Evolutionary conservation across 164 flowering plant species (phyloP), one percentile per base, ranked within the genome.

Genomic region (Annona cherimola): DNA sequence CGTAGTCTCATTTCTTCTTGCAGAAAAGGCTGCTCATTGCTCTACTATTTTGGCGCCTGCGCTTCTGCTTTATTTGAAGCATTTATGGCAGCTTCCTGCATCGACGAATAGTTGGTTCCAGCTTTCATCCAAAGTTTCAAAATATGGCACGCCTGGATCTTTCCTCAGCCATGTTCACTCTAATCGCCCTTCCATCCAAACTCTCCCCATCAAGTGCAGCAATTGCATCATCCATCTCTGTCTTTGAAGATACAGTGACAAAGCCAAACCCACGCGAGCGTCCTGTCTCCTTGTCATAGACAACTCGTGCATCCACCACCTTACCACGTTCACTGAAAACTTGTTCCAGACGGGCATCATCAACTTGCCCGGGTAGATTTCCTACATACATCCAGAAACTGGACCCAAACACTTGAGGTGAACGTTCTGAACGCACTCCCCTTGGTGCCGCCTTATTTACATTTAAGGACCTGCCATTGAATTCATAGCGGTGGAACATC

Each of bases 371-470:
- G 42, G 92, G 82, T 55, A 88, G 81, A 75, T 88, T 87, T 20
- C 92, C 90, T 45, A 87, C 89, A 70, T 86, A 88, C 26, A 87
- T 67, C 78, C 83, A 87, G 76, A 75, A 72, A 64, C 85, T 42
- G 71, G 90, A 75, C 20, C 73, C 86, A 77, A 59, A 82, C 8
- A 14, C 72, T 41, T 91, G 85, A 75, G 89, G 86, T 12, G 85
- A 65, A 5, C 89, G 86, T 70, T 87, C 96, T 41, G 84, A 81
- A 35, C 83, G 74, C 57, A 92, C 46, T 70, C 98, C 98, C 83
- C 84, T 89, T 35, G 93, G 97, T 67, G 93, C 83, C 70, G 99
- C 98, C 81, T 85, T 93, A 80, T 91, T 91, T 20, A 95, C 99
- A 42, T 91, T 93, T 73, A 95, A 78, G 14, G 81, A 67, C 79